phyloP scores from a whole-genome alignment of 768 basidiomycete genomes.

The Amanita subjunquillea region DNA sequence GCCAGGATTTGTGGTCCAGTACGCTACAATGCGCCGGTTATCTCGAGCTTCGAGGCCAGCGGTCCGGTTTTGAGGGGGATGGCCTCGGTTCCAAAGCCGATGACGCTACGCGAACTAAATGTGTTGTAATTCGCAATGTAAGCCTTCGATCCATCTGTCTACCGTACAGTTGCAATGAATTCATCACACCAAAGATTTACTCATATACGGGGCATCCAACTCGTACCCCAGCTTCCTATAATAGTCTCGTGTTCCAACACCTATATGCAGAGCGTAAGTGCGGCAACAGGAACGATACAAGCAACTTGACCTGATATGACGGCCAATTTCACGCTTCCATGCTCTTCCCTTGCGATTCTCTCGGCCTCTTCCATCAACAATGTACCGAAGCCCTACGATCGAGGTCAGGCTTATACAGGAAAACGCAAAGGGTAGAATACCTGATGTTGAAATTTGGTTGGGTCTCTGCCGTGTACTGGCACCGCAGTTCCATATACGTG shows the following conservation, averaged over 20 bases:
- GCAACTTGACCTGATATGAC: slow-evolving; percentile 83
- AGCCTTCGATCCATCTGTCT: neutral
- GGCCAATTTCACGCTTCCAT: slow-evolving; percentile 91
- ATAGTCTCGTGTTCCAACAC: slow-evolving; percentile 95
- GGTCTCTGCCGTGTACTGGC: slow-evolving; percentile 93
- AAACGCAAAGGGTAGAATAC: slow-evolving; percentile 20
- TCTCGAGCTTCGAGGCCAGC: too few relatives aligned
- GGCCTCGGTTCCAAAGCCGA: too few relatives aligned
- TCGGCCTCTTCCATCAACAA: slow-evolving; percentile 99
- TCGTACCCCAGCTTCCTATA: slow-evolving; percentile 91
- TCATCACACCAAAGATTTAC: slow-evolving; percentile 54
- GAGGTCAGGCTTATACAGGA: slow-evolving; percentile 2
- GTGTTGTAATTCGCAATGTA: neutral
- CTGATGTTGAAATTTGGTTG: slow-evolving; percentile 97
- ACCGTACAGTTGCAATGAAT: neutral
- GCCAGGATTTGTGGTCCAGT: too few relatives aligned
- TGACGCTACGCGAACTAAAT: too few relatives aligned
- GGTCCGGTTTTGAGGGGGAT: too few relatives aligned
- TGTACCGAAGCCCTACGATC: slow-evolving; percentile 80
- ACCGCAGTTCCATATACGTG: slow-evolving; percentile 99
- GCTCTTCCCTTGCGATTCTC: slow-evolving; percentile 93
- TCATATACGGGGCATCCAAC: slow-evolving; percentile 97
- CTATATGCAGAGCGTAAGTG: slow-evolving; percentile 23
- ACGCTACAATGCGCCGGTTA: too few relatives aligned
- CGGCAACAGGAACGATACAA: neutral